Evolutionary conservation across 208 protist species (phyloP).

Genomic region (Leishmania major): DNA sequence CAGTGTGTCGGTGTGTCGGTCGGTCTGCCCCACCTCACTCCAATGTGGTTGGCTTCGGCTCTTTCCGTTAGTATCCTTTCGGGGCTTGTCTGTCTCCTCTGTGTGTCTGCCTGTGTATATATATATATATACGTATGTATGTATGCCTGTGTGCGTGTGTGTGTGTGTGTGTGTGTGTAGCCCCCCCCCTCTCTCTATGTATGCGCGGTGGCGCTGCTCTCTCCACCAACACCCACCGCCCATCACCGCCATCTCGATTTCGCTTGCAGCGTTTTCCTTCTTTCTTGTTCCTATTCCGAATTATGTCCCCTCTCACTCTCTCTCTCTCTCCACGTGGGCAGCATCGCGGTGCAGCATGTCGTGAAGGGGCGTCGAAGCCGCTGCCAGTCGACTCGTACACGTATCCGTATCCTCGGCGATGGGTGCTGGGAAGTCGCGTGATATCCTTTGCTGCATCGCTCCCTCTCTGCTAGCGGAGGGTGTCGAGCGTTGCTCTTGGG

Average conservation of each 20-base stretch:
- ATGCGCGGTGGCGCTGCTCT: not conserved
- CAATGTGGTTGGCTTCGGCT: not conserved
- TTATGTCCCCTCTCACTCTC: not conserved
- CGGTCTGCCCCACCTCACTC: too few relatives aligned
- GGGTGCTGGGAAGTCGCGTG: not conserved
- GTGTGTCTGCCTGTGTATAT: not conserved
- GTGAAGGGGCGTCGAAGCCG: not conserved
- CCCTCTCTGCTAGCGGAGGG: not conserved
- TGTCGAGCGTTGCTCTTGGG: not conserved
- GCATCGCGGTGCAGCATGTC: not conserved
- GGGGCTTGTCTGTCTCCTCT: not conserved
- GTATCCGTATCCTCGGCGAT: not conserved
- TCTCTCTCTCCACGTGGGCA: not conserved
- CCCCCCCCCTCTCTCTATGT: not conserved
- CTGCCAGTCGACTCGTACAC: not conserved
- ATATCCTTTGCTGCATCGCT: not conserved
- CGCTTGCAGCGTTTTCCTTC: not conserved
- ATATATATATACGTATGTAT: too few relatives aligned
- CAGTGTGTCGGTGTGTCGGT: too few relatives aligned
- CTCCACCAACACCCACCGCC: not conserved
- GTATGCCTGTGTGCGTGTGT: not conserved
- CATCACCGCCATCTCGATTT: not conserved
- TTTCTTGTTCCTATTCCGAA: not conserved
- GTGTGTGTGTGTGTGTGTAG: conserved; percentile 13
- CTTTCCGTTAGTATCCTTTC: not conserved